A percentile compares a stretch with the other conserved stretches of the same genome.
Evolutionary conservation across 331 rosid genomes (phyloP).

Genomic region (Cydonia oblonga): DNA sequence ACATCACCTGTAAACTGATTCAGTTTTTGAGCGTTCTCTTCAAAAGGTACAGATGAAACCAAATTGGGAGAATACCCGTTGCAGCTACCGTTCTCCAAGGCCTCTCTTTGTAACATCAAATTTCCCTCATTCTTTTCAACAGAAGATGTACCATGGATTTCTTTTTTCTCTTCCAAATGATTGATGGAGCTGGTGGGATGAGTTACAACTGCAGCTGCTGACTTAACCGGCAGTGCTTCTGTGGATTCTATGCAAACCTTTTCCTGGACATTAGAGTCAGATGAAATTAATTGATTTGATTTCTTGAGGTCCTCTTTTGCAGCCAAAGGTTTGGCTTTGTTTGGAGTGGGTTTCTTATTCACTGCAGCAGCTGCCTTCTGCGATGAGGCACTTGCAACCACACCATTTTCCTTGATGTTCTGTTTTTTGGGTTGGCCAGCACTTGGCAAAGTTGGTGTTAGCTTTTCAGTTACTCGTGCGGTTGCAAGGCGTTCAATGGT

Average conservation of each 20-base stretch:
- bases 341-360: constrained; percentile 42
- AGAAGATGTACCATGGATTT: constrained; percentile 21
- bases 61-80: constrained; percentile 3
- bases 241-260: constrained; percentile 31
- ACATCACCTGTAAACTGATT: constrained; percentile 18
- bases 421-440: constrained; percentile 43
- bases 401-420: constrained; percentile 29
- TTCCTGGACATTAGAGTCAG: constrained; percentile 23
- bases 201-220: constrained; percentile 14
- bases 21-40: constrained; percentile 11
- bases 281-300: constrained; percentile 25
- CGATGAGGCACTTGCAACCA: constrained; percentile 10
- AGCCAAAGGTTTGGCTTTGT: constrained; percentile 43
- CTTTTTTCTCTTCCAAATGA: constrained; percentile 29
- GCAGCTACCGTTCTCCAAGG: constrained; percentile 14
- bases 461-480: constrained; percentile 41
- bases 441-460: constrained; percentile 22
- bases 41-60: constrained; percentile 18
- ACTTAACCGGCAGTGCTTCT: constrained; percentile 25
- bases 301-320: constrained; percentile 22
- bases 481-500: constrained; percentile 80
- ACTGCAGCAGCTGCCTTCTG: constrained; percentile 25
- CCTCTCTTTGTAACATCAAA: constrained; percentile 15
- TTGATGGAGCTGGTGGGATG: constrained; percentile 19
- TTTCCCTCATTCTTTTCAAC: constrained; percentile 22